phyloP scores from a whole-genome alignment of 1,284 basidiomycete species.

The Pseudozyma hubeiensis region DNA sequence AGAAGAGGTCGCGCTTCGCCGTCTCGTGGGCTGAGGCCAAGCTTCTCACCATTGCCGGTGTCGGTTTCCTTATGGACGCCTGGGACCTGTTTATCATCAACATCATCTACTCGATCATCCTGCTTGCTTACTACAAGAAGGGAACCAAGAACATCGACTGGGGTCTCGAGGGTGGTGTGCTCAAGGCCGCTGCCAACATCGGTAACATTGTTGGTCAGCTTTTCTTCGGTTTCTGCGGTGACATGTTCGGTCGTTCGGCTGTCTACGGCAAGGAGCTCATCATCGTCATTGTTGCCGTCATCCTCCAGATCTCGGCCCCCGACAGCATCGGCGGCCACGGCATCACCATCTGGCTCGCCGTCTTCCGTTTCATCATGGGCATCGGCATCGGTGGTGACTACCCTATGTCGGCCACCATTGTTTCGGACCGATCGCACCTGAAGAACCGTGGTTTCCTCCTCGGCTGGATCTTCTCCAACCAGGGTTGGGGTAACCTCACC shows the following conservation, averaged over 20 bases:
- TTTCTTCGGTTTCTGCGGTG: slow-evolving; percentile 65
- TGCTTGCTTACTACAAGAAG: slow-evolving; percentile 58
- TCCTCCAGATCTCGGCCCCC: slow-evolving; percentile 64
- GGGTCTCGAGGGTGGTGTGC: slow-evolving; percentile 65
- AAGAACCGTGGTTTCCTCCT: slow-evolving; percentile 62
- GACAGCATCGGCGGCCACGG: slow-evolving; percentile 59
- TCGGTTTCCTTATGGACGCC: slow-evolving; percentile 66
- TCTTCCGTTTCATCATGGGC: slow-evolving; percentile 63
- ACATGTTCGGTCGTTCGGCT: slow-evolving; percentile 63
- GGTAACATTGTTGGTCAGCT: slow-evolving; percentile 65
- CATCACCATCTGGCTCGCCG: slow-evolving; percentile 64
- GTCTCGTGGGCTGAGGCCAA: slow-evolving; percentile 63
- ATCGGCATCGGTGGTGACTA: slow-evolving; percentile 81
- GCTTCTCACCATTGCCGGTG: slow-evolving; percentile 64
- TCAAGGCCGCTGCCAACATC: slow-evolving; percentile 66
- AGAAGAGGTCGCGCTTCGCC: slow-evolving; percentile 51
- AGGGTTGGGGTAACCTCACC: slow-evolving; percentile 60
- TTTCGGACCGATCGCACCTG: slow-evolving; percentile 59
- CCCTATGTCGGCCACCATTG: slow-evolving; percentile 75
- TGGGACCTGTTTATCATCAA: slow-evolving; percentile 67
- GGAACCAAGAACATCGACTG: slow-evolving; percentile 59
- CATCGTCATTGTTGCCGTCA: slow-evolving; percentile 63
- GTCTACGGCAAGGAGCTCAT: slow-evolving; percentile 66
- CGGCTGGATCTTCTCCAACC: slow-evolving; percentile 70
- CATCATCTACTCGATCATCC: slow-evolving; percentile 64